Percentiles rank a stretch among this genome's conserved stretches.
These are phyloP conservation scores for Pythium monospermum DNA, from an alignment of 352 stramenopile genomes.

Conservation along the genomic window DNA sequence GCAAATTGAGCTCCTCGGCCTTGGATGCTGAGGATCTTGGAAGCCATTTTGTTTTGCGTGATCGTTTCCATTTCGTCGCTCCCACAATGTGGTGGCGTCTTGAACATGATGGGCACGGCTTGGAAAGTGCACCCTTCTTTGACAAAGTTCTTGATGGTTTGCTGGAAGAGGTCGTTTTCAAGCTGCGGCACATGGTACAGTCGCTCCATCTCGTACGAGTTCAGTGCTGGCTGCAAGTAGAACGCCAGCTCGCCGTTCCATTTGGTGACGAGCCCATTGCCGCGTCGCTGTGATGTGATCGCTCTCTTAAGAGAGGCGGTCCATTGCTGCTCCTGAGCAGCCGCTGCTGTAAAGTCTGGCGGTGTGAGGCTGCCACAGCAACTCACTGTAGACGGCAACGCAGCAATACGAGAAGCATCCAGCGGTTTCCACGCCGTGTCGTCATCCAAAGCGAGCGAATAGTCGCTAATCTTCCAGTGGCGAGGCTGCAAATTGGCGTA, in stretches of 20 bases:
- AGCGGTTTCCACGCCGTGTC: slow-evolving; percentile 57
- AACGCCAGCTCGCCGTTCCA: slow-evolving; percentile 80
- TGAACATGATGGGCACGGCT: slow-evolving; percentile 74
- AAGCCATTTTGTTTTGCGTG: slow-evolving; percentile 36
- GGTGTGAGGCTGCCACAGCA: slow-evolving; percentile 22
- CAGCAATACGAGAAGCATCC: slow-evolving; percentile 38
- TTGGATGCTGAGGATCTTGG: slow-evolving; percentile 58
- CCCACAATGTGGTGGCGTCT: slow-evolving; percentile 22
- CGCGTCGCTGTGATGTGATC: slow-evolving; percentile 38
- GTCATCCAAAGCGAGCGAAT: slow-evolving; percentile 58
- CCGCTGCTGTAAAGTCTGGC: slow-evolving; percentile 26
- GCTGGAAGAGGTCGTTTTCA: slow-evolving; percentile 81
- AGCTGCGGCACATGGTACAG: slow-evolving; percentile 55
- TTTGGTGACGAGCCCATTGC: slow-evolving; percentile 45
- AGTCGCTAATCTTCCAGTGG: slow-evolving; percentile 34
- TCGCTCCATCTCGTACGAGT: slow-evolving; percentile 84
- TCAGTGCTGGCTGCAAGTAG: slow-evolving; percentile 77
- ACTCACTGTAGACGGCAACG: slow-evolving; percentile 33
- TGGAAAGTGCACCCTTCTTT: slow-evolving; percentile 82
- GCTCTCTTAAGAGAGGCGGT: slow-evolving; percentile 26
- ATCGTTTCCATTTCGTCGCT: slow-evolving; percentile 49
- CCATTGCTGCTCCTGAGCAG: slow-evolving; percentile 50
- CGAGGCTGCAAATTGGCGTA: slow-evolving; percentile 74
- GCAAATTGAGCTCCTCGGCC: slow-evolving; percentile 59
- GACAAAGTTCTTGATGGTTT: slow-evolving; percentile 74